These are phyloP conservation scores for Kalmanozyma brasiliensis DNA, from an alignment of 1,284 basidiomycete species.

Conservation along the genomic window DNA sequence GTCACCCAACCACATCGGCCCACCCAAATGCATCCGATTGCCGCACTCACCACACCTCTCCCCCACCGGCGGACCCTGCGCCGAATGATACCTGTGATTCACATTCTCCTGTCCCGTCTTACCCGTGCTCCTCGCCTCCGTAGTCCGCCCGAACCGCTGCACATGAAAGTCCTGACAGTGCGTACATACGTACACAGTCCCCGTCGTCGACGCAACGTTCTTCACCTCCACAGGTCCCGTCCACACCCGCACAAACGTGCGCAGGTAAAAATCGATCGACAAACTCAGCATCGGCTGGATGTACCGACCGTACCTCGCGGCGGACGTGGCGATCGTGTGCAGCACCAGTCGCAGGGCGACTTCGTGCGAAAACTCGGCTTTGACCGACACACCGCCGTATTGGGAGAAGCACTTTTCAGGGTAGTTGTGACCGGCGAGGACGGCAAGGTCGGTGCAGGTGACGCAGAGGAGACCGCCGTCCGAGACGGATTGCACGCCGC, in stretches of 20 bases:
- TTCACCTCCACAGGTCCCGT: slow-evolving; percentile 87
- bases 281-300: slow-evolving; percentile 91
- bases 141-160: slow-evolving; percentile 57
- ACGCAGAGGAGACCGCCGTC: slow-evolving; percentile 88
- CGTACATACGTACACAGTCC: slow-evolving; percentile 60
- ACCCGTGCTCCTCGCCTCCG: slow-evolving; percentile 28
- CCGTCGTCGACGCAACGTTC: slow-evolving; percentile 71
- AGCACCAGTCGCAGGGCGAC: slow-evolving; percentile 78
- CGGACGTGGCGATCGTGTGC: slow-evolving; percentile 83
- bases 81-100: slow-evolving; percentile 74
- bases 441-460: slow-evolving; percentile 94
- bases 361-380: slow-evolving; percentile 88
- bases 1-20: slow-evolving; percentile 95
- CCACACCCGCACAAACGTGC: slow-evolving; percentile 85
- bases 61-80: slow-evolving; percentile 75
- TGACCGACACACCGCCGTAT: slow-evolving; percentile 92
- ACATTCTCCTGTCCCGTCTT: slow-evolving; percentile 49
- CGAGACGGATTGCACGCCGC: slow-evolving; percentile 88
- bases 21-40: slow-evolving; percentile 72
- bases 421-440: slow-evolving; percentile 92
- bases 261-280: slow-evolving; percentile 97
- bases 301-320: slow-evolving; percentile 88
- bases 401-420: slow-evolving; percentile 76
- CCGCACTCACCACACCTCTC: slow-evolving; percentile 85
- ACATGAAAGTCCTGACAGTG: slow-evolving; percentile 57